A percentile compares a stretch with the other conserved stretches of the same genome.
phyloP scores from a whole-genome alignment of 1,284 basidiomycete species.

The Fistulinella staudtii region DNA sequence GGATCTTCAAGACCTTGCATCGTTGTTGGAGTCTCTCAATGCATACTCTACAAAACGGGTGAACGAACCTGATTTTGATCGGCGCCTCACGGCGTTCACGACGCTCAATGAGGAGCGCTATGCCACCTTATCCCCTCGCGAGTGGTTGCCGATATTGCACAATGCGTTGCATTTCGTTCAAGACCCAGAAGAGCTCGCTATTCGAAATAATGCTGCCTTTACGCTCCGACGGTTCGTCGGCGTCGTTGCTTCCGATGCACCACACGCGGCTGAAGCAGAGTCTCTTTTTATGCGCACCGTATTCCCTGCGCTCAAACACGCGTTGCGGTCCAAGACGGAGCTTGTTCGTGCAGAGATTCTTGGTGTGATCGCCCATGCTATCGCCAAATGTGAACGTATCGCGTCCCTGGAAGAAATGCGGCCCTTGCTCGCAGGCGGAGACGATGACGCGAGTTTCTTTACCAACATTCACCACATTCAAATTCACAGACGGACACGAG shows the following conservation, averaged over 20 bases:
- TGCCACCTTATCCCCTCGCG: slow-evolving; percentile 44
- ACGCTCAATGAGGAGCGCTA: slow-evolving; percentile 66
- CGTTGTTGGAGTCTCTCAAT: slow-evolving; percentile 73
- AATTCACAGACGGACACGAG: slow-evolving; percentile 85
- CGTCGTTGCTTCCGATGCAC: slow-evolving; percentile 32
- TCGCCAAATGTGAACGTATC: slow-evolving; percentile 63
- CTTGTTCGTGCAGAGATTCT: slow-evolving; percentile 88
- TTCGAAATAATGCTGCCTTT: slow-evolving; percentile 80
- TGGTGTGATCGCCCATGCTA: slow-evolving; percentile 74
- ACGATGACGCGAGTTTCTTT: slow-evolving; percentile 97
- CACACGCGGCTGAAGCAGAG: slow-evolving; percentile 34
- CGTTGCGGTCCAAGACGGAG: slow-evolving; percentile 79
- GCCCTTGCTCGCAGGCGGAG: slow-evolving; percentile 81
- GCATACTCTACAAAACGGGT: slow-evolving; percentile 80
- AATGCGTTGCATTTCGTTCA: slow-evolving; percentile 87
- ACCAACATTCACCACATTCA: slow-evolving; percentile 96
- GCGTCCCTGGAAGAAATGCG: slow-evolving; percentile 73
- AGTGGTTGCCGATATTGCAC: slow-evolving; percentile 86
- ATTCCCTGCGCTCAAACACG: slow-evolving; percentile 80
- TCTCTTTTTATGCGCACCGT: slow-evolving; percentile 63
- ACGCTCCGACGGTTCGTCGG: slow-evolving; percentile 80
- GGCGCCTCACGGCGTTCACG: slow-evolving; percentile 77
- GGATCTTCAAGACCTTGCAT: slow-evolving; percentile 46
- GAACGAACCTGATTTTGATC: slow-evolving; percentile 93
- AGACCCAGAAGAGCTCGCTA: slow-evolving; percentile 85